phyloP scores from a whole-genome alignment of 768 basidiomycete genomes.

The Boletus edulis region DNA sequence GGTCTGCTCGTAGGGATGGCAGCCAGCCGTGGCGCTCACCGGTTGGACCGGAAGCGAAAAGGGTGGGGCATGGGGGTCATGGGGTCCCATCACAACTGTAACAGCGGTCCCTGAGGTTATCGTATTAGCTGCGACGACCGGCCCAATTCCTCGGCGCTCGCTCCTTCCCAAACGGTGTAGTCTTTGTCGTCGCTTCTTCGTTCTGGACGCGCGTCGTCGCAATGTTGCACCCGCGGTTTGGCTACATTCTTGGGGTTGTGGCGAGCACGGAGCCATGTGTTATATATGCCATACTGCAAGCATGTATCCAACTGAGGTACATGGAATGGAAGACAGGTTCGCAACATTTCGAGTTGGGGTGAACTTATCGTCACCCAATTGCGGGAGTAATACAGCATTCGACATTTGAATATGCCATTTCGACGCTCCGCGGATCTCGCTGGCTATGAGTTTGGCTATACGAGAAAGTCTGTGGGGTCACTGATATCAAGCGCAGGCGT shows the following conservation, averaged over 20 bases:
- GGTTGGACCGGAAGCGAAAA: conserved; percentile 1
- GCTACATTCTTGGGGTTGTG: conserved; percentile 12
- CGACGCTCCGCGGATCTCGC: conserved; percentile 20
- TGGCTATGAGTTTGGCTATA: conserved; percentile 5
- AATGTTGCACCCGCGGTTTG: background rate
- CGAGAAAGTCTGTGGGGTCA: conserved; percentile 6
- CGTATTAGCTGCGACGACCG: background rate
- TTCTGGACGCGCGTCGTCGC: conserved; percentile 2
- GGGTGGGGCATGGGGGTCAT: background rate
- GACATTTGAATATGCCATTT: conserved; percentile 7
- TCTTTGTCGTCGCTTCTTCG: background rate
- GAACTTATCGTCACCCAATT: background rate
- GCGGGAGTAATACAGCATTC: conserved; percentile 13
- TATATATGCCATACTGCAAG: background rate
- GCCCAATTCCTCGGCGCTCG: conserved; percentile 13
- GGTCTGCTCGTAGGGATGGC: background rate
- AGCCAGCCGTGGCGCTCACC: background rate
- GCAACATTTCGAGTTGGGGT: background rate
- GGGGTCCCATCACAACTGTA: conserved; percentile 1
- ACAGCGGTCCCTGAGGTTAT: conserved; percentile 8
- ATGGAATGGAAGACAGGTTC: conserved; percentile 16
- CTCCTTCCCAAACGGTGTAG: conserved; percentile 15
- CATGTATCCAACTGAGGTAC: conserved; percentile 9
- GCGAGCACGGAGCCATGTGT: conserved; percentile 3
- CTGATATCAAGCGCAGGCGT: background rate